Percentiles rank a stretch among this genome's conserved stretches.
These are phyloP conservation scores for Ustilago nuda DNA, from an alignment of 1,284 basidiomycete species.

Conservation along the genomic window DNA sequence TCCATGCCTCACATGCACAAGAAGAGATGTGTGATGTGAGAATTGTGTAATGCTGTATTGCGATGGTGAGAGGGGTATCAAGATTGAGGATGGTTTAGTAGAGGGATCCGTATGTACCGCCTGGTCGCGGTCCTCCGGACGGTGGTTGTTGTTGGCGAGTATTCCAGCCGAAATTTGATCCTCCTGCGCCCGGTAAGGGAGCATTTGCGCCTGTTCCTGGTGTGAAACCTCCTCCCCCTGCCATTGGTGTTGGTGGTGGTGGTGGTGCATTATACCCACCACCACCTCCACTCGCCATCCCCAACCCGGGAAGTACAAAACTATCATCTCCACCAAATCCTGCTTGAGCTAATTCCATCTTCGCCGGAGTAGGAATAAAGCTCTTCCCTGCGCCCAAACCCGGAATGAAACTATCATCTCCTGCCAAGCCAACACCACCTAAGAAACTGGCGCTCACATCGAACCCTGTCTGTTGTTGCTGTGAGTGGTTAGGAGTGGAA, in stretches of 20 bases:
- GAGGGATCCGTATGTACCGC: constrained; percentile 42
- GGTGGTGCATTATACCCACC: not conserved
- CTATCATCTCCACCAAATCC: constrained; percentile 22
- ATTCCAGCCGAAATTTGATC: constrained; percentile 19
- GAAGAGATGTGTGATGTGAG: not conserved
- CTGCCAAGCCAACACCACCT: not conserved
- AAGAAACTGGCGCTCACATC: constrained; percentile 10
- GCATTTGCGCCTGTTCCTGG: constrained; percentile 35
- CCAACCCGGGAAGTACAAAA: constrained; percentile 30
- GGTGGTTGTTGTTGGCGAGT: constrained; percentile 11
- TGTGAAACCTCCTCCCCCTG: constrained; percentile 16
- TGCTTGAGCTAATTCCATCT: not conserved
- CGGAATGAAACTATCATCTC: constrained; percentile 41
- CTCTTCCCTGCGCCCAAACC: constrained; percentile 21
- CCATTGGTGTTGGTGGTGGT: not conserved
- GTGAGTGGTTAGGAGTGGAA: not conserved
- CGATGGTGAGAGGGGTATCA: not conserved
- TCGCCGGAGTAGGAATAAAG: constrained; percentile 19
- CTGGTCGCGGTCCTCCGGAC: constrained; percentile 16
- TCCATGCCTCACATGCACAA: not conserved
- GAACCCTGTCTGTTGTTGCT: not conserved
- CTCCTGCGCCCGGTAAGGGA: constrained; percentile 8
- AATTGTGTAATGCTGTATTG: not conserved
- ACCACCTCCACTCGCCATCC: not conserved
- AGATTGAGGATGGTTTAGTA: constrained; percentile 18